These are phyloP conservation scores for Nymphaea colorata DNA, from an alignment of 164 flowering plant species.

Conservation along the genomic window DNA sequence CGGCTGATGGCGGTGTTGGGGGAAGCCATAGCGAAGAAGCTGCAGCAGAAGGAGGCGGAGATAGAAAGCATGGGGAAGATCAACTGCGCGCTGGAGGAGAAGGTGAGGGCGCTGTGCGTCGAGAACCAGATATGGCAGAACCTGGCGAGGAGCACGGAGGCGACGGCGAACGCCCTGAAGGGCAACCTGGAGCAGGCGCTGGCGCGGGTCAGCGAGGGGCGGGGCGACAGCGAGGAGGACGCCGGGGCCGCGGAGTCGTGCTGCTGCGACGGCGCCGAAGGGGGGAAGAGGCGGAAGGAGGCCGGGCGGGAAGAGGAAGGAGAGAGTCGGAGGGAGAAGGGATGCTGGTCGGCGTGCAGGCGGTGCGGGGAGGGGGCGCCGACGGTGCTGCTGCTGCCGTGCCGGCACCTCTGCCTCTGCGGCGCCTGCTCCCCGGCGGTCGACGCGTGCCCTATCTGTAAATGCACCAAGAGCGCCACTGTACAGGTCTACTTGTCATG, in stretches of 20 bases:
- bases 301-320: conserved; percentile 4
- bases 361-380: conserved; percentile 16
- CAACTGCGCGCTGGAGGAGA: conserved; percentile 22
- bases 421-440: conserved; percentile 15
- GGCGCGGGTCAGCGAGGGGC: conserved; percentile 16
- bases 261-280: conserved; percentile 6
- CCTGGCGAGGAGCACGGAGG: conserved; percentile 22
- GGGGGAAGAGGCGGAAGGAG: background rate
- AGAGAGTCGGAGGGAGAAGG: background rate
- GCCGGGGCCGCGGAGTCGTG: conserved; percentile 17
- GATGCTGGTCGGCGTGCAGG: conserved; percentile 6
- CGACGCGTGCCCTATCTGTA: conserved; percentile 22
- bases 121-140: conserved; percentile 28
- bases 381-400: conserved; percentile 20
- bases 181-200: conserved; percentile 19
- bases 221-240: conserved; percentile 15
- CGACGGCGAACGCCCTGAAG: conserved; percentile 13
- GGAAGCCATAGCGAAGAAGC: conserved; percentile 9
- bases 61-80: conserved; percentile 11
- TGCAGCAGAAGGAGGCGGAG: conserved; percentile 19
- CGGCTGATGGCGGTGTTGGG: conserved; percentile 8
- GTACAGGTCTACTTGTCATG: conserved; percentile 19
- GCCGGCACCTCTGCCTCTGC: conserved; percentile 30
- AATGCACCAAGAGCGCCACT: conserved; percentile 15
- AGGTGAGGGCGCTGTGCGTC: conserved; percentile 16